Base-by-base conservation (phyloP, 192 early-diverging fungal species). In the Lobosporangium transversale region DNA sequence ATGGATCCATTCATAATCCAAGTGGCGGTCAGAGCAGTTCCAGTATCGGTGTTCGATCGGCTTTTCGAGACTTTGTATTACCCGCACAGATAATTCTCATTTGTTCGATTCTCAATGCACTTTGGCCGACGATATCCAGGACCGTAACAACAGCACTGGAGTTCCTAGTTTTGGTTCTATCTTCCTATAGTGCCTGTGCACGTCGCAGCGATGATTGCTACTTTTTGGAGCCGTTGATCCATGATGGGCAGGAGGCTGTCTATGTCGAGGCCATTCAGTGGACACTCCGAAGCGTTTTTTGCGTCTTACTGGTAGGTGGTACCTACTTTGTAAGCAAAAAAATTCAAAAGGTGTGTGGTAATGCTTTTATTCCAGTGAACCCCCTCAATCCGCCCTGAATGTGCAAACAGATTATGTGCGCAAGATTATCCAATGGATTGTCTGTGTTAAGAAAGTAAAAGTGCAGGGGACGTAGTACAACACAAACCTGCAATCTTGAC, bases 11-110 rank as follows among this genome's bases (percentile, higher is more conserved):
- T 14, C 62, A 75, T 33, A 50, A 57, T 8, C 54, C 70, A 21
- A 63, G 62, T 23, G 54, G 44, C 30, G 44, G 57, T 20, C 56
- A 75, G 27, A 58, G 44, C 14, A 75, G 70, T 24, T 52, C 70
- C 21, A 75, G 62, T 24, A 53, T 75, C 32, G 70, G 70, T 12
- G 70, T 75, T 26, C 70, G 70, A 63, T 75, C 70, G 14, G 70
- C 70, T n/a, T 75, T 75, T 50, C 65, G 66, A 44, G 70, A 75
- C 57, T 75, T 75, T 66, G 57, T 66, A 7, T 53, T 75, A 20
- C 70, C 63, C 4, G 70, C 70, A 9, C 70, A 75, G 58, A 75
- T 75, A 57, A 75, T 75, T 33, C 63, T 75, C 18, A 50, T 65
- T 15, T 75, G 63, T 48, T 75, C 70, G 18, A 66, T 75, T 36